These are phyloP conservation scores for Alternaria tenuissima DNA, from an alignment of 2,329 filamentous ascomycete species.

Conservation along the genomic window DNA sequence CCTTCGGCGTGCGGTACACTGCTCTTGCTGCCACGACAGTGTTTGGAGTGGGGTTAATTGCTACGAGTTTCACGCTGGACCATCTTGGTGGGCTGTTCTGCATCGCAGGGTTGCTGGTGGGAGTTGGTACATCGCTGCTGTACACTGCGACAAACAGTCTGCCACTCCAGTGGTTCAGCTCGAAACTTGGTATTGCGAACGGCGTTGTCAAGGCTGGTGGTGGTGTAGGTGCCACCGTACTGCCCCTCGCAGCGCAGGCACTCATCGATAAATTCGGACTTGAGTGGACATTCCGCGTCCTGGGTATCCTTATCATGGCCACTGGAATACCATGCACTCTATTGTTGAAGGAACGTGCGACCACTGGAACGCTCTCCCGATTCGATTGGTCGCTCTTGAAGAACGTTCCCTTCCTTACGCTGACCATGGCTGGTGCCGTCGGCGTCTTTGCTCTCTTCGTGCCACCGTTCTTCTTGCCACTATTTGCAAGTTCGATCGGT, in stretches of 20 bases:
- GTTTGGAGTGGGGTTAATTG: slow-evolving; percentile 60
- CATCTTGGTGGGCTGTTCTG: slow-evolving; percentile 3
- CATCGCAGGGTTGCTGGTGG: slow-evolving; percentile 53
- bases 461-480: slow-evolving; percentile 14
- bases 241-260: slow-evolving; percentile 35
- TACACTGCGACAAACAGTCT: slow-evolving; percentile 47
- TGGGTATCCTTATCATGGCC: neutral
- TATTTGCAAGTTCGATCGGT: neutral
- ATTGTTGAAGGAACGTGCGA: slow-evolving; percentile 32
- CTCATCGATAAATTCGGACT: slow-evolving; percentile 37
- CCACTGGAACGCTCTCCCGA: slow-evolving; percentile 35
- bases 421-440: slow-evolving; percentile 36
- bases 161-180: slow-evolving; percentile 39
- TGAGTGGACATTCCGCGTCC: neutral
- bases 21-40: slow-evolving; percentile 60
- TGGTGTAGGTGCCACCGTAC: slow-evolving; percentile 36
- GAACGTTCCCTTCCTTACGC: slow-evolving; percentile 33
- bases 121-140: slow-evolving; percentile 56
- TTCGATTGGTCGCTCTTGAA: slow-evolving; percentile 31
- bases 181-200: slow-evolving; percentile 38
- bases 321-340: slow-evolving; percentile 39
- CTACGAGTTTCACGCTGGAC: slow-evolving; percentile 56
- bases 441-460: slow-evolving; percentile 40
- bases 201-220: slow-evolving; percentile 41
- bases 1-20: slow-evolving; percentile 59